phyloP scores from a whole-genome alignment of 2,329 filamentous ascomycete genomes.

The Xylaria sp. region DNA sequence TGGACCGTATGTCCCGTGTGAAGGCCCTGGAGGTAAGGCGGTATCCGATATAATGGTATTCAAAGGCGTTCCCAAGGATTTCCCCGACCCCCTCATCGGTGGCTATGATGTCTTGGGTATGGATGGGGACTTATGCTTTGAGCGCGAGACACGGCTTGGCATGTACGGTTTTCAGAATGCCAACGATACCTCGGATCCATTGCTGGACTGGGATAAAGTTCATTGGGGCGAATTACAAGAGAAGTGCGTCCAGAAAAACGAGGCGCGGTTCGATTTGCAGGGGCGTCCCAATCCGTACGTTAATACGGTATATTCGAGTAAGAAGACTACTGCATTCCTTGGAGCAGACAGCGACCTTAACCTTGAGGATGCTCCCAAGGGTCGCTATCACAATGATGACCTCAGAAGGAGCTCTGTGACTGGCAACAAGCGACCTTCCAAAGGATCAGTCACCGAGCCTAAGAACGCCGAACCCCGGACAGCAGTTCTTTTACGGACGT shows the following conservation, averaged over 20 bases:
- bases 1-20: slow-evolving; percentile 69
- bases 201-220: slow-evolving; percentile 70
- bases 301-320: slow-evolving; percentile 52
- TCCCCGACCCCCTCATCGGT: slow-evolving; percentile 71
- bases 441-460: slow-evolving; percentile 24
- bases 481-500: slow-evolving; percentile 80
- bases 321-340: slow-evolving; percentile 39
- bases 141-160: slow-evolving; percentile 75
- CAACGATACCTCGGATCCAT: slow-evolving; percentile 58
- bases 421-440: slow-evolving; percentile 13
- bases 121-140: slow-evolving; percentile 73
- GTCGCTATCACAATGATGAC: slow-evolving; percentile 34
- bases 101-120: slow-evolving; percentile 70
- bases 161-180: slow-evolving; percentile 68
- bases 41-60: slow-evolving; percentile 73
- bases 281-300: slow-evolving; percentile 58
- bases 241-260: slow-evolving; percentile 73
- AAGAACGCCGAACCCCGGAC: slow-evolving; percentile 65
- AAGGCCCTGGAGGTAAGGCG: slow-evolving; percentile 69
- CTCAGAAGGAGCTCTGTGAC: slow-evolving; percentile 24
- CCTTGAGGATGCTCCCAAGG: slow-evolving; percentile 29
- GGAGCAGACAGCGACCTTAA: slow-evolving; percentile 36
- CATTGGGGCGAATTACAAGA: slow-evolving; percentile 78
- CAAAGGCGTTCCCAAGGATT: slow-evolving; percentile 68
- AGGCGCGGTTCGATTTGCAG: slow-evolving; percentile 67